phyloP scores from a whole-genome alignment of 345 rosid species.

The Lenwebbia sp. region DNA sequence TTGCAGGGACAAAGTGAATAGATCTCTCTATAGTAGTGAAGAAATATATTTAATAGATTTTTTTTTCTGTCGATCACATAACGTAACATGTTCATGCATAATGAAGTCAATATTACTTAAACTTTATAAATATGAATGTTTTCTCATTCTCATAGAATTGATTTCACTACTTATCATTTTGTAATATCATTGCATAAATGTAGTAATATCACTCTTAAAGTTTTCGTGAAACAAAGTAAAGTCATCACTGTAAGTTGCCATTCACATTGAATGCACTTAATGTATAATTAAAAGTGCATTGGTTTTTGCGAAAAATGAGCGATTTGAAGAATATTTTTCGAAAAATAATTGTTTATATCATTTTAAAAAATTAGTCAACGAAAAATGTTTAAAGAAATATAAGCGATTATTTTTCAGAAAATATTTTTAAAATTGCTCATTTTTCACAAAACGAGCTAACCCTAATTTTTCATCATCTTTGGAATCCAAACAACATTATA shows the following conservation, averaged over 20 bases:
- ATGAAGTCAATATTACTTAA: not conserved
- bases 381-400: no score
- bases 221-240: not conserved
- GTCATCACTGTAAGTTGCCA: not conserved
- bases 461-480: not conserved
- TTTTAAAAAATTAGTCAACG: no score
- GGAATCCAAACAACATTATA: not conserved
- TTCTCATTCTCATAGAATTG: not conserved
- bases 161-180: not conserved
- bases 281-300: not conserved
- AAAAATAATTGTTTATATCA: no score
- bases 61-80: not conserved
- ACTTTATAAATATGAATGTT: not conserved
- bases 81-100: not conserved
- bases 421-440: no score
- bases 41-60: not conserved
- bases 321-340: no score
- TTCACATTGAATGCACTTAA: not conserved
- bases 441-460: no score
- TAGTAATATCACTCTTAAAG: not conserved
- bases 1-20: not conserved
- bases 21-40: not conserved
- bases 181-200: not conserved
- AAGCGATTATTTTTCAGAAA: no score
- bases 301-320: no score